Conservation (phyloP, 176 grass and related monocot genomes). For the Aegilops tauschii region DNA sequence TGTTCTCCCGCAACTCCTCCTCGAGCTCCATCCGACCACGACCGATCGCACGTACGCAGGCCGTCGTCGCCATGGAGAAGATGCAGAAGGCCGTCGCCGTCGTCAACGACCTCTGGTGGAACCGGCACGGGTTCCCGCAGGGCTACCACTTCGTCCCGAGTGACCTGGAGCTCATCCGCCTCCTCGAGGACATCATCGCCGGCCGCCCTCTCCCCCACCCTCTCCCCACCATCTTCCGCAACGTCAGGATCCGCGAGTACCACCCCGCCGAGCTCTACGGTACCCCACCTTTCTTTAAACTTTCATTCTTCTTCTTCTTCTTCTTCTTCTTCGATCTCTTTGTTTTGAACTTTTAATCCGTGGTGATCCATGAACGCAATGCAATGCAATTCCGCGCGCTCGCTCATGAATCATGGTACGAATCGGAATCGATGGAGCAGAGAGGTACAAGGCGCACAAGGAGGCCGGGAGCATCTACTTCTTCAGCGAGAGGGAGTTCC, state of each 20-base stretch:
- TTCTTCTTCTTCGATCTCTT: background rate
- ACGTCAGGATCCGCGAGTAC: background rate
- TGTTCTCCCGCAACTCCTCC: no score
- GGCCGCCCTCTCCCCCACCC: background rate
- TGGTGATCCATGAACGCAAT: no score
- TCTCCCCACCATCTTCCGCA: background rate
- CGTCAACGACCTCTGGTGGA: background rate
- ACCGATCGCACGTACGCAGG: no score
- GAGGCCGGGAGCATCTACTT: slow-evolving; percentile 37
- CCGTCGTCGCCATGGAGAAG: background rate
- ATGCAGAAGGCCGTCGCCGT: background rate
- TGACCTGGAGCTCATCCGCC: background rate
- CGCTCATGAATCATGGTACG: no score
- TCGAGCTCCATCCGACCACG: background rate
- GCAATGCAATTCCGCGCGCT: background rate
- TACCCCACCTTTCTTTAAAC: background rate
- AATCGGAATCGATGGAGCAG: background rate
- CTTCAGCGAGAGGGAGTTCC: slow-evolving; percentile 5
- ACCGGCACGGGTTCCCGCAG: slow-evolving; percentile 17
- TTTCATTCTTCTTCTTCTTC: no score
- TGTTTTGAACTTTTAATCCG: background rate
- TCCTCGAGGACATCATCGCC: background rate
- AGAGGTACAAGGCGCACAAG: background rate
- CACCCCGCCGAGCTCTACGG: slow-evolving; percentile 40
- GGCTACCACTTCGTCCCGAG: slow-evolving; percentile 16